Evolutionary conservation across 805 yeast genomes (phyloP).

Genomic region (Debaryomyces prosopidis): DNA sequence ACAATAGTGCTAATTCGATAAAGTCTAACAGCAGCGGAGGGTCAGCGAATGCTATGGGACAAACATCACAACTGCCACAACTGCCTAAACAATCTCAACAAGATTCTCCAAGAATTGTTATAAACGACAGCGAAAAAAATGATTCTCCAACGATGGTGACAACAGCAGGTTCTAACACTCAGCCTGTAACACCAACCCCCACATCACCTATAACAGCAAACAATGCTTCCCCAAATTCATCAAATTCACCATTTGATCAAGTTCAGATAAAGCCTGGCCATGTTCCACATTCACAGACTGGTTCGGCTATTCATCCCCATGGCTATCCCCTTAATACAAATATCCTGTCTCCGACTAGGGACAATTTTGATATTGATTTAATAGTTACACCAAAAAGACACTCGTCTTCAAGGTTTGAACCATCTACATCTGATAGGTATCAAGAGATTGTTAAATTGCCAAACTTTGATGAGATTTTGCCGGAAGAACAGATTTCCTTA

Average conservation of each 20-base stretch:
- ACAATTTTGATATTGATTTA: constrained; percentile 73
- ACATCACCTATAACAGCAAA: constrained; percentile 22
- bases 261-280: constrained; percentile 5
- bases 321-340: constrained; percentile 23
- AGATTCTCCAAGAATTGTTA: constrained; percentile 22
- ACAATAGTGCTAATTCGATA: constrained; percentile 25
- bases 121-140: constrained; percentile 13
- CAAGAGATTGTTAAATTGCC: constrained; percentile 72
- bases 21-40: constrained; percentile 15
- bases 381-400: constrained; percentile 83
- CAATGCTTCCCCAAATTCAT: constrained; percentile 7
- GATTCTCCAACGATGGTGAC: constrained; percentile 9
- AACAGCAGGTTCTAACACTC: constrained; percentile 2
- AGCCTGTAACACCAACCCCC: constrained; percentile 21
- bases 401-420: constrained; percentile 88
- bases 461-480: constrained; percentile 78
- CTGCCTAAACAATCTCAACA: constrained; percentile 15
- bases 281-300: constrained; percentile 20
- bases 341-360: constrained; percentile 61
- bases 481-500: constrained; percentile 74
- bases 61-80: constrained; percentile 10
- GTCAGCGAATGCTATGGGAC: constrained; percentile 2
- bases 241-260: constrained; percentile 6
- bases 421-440: constrained; percentile 45
- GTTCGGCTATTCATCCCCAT: constrained; percentile 15